These are phyloP conservation scores for Penicillium sp. DNA, from an alignment of 2,329 filamentous ascomycete genomes.

Conservation along the genomic window DNA sequence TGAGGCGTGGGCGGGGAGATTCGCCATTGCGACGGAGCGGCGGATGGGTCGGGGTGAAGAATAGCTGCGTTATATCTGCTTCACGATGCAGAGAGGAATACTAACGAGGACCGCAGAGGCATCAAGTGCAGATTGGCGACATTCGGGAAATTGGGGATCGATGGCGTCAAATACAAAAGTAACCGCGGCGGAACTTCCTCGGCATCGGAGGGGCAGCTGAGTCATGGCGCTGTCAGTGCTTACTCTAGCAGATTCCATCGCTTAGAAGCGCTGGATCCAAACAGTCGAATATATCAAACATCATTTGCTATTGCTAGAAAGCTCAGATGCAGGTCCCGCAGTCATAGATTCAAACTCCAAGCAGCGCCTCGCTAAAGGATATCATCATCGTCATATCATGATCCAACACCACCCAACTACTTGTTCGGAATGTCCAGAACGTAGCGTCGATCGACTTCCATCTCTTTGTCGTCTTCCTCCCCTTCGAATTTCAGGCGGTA, in stretches of 20 bases:
- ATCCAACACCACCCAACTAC: slow-evolving; percentile 15
- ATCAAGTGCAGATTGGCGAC: not conserved
- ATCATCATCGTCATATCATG: slow-evolving; percentile 24
- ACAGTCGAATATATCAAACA: too few species aligned
- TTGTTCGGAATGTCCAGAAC: slow-evolving; percentile 65
- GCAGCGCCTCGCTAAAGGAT: slow-evolving; percentile 27
- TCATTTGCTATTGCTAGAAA: too few species aligned
- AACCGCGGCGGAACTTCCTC: slow-evolving; percentile 14
- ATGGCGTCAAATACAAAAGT: slow-evolving; percentile 1
- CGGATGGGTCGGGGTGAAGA: slow-evolving; percentile 4
- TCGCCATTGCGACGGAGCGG: slow-evolving; percentile 42
- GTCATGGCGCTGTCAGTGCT: slow-evolving; percentile 21
- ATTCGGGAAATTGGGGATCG: not conserved
- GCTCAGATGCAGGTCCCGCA: too few species aligned
- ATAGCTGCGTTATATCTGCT: slow-evolving; percentile 1
- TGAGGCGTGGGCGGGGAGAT: slow-evolving; percentile 52
- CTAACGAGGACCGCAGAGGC: not conserved
- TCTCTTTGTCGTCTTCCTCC: slow-evolving; percentile 66
- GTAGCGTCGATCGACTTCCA: slow-evolving; percentile 68
- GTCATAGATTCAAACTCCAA: slow-evolving; percentile 19
- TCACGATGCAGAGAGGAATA: not conserved
- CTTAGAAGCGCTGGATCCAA: not conserved
- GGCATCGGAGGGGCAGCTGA: slow-evolving; percentile 20
- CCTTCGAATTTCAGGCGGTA: slow-evolving; percentile 67
- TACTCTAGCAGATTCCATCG: slow-evolving; percentile 25